Evolutionary conservation across 129 eudicot genomes (phyloP).

Genomic region (Pseudognaphalium luteoalbum): DNA sequence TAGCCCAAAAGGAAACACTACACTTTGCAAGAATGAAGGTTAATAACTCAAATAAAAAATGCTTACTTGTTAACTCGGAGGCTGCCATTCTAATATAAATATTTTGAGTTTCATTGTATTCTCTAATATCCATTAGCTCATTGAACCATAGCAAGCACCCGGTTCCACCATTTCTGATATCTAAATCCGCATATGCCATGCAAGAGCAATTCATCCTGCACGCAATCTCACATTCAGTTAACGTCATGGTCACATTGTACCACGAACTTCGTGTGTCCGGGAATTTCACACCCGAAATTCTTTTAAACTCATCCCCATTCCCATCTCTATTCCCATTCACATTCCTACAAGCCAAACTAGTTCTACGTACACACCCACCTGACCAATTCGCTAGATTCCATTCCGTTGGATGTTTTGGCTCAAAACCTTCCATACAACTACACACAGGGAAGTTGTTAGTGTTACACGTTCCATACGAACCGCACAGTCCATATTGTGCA

Average conservation of each 20-base stretch:
- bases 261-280: slow-evolving; percentile 33
- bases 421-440: slow-evolving; percentile 51
- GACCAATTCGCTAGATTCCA: slow-evolving; percentile 50
- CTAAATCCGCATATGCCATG: slow-evolving; percentile 17
- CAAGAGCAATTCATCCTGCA: slow-evolving; percentile 13
- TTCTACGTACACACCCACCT: slow-evolving; percentile 49
- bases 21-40: neutral
- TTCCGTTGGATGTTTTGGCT: slow-evolving; percentile 29
- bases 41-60: neutral
- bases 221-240: slow-evolving; percentile 13
- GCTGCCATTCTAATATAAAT: slow-evolving; percentile 12
- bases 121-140: slow-evolving; percentile 23
- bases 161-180: slow-evolving; percentile 23
- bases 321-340: neutral
- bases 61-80: slow-evolving; percentile 9
- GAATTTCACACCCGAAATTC: slow-evolving; percentile 38
- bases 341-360: slow-evolving; percentile 28
- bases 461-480: slow-evolving; percentile 45
- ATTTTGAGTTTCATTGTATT: slow-evolving; percentile 17
- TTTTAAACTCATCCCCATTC: slow-evolving; percentile 38
- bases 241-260: slow-evolving; percentile 13
- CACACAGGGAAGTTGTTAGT: slow-evolving; percentile 35
- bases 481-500: slow-evolving; percentile 39
- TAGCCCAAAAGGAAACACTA: neutral
- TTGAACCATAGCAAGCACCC: slow-evolving; percentile 22